phyloP scores from a whole-genome alignment of 2,329 filamentous ascomycete species.

The Neurospora sp. region DNA sequence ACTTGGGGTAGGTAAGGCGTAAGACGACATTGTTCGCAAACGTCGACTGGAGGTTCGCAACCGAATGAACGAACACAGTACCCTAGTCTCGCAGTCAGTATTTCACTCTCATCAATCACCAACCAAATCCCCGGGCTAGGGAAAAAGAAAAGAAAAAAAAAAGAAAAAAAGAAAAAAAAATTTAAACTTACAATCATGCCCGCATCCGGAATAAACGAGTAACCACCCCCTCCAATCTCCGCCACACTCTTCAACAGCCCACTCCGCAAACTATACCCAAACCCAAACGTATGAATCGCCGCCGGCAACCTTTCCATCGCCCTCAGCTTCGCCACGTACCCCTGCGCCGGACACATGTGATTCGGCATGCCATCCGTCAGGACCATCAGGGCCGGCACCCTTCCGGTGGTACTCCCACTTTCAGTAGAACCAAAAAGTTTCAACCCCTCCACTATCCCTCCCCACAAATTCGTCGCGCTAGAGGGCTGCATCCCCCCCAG shows the following conservation, averaged over 20 bases:
- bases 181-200: slow-evolving; percentile 48
- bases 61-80: slow-evolving; percentile 51
- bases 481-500: slow-evolving; percentile 32
- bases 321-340: slow-evolving; percentile 45
- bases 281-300: slow-evolving; percentile 44
- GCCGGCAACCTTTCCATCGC: slow-evolving; percentile 30
- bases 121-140: no score
- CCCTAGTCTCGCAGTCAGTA: slow-evolving; percentile 23
- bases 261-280: slow-evolving; percentile 38
- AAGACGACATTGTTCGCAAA: slow-evolving; percentile 40
- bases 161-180: background rate
- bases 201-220: slow-evolving; percentile 50
- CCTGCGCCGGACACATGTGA: slow-evolving; percentile 38
- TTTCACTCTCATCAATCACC: background rate
- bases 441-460: slow-evolving; percentile 42
- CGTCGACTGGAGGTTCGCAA: slow-evolving; percentile 50
- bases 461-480: slow-evolving; percentile 45
- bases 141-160: no score
- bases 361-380: slow-evolving; percentile 48
- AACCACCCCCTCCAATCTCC: slow-evolving; percentile 46
- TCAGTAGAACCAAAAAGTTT: slow-evolving; percentile 28
- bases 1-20: slow-evolving; percentile 27
- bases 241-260: slow-evolving; percentile 50
- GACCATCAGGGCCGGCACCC: slow-evolving; percentile 41
- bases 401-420: slow-evolving; percentile 17